These are phyloP conservation scores for Stellera chamaejasme DNA, from an alignment of 345 rosid genomes.

Conservation along the genomic window DNA sequence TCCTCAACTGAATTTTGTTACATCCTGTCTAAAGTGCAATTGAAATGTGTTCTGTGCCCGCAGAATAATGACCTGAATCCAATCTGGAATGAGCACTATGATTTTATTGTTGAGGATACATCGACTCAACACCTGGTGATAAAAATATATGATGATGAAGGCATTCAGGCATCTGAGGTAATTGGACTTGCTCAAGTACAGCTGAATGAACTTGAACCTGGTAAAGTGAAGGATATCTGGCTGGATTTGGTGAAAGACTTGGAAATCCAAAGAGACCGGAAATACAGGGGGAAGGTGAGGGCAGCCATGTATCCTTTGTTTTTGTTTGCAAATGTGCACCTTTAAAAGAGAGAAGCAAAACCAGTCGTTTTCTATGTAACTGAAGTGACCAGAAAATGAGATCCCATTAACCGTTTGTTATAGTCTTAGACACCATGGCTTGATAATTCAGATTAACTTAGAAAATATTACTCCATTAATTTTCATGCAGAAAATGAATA, in stretches of 20 bases:
- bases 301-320: background rate
- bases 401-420: no score
- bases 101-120: conserved; percentile 72
- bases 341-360: background rate
- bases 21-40: conserved; percentile 12
- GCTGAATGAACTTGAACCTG: conserved; percentile 74
- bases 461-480: background rate
- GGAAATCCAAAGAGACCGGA: conserved; percentile 80
- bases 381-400: no score
- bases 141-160: conserved; percentile 79
- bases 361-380: no score
- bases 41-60: background rate
- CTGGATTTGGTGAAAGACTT: conserved; percentile 85
- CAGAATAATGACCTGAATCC: conserved; percentile 92
- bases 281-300: conserved; percentile 75
- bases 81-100: conserved; percentile 91
- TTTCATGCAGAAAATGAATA: no score
- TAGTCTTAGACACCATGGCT: no score
- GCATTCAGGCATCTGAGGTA: conserved; percentile 72
- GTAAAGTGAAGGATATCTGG: conserved; percentile 95
- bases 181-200: conserved; percentile 73
- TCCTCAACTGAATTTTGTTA: no score
- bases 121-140: conserved; percentile 82
- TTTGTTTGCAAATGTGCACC: no score
- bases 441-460: background rate